phyloP scores from a whole-genome alignment of 768 basidiomycete genomes.

The Tulasnella sp. region DNA sequence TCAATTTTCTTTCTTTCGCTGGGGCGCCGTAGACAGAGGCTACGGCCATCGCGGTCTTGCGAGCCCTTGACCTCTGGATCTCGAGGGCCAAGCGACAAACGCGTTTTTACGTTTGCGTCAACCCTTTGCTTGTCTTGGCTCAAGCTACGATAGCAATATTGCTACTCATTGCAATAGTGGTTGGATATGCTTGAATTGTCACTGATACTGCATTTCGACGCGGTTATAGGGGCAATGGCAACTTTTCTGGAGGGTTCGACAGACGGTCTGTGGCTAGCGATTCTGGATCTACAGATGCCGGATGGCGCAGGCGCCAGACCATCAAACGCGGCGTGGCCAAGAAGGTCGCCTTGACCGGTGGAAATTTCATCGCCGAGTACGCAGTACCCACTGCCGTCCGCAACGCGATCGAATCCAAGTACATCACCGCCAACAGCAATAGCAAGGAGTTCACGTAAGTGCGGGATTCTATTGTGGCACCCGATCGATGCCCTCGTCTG shows the following conservation, averaged over 20 bases:
- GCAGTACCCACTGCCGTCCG: constrained; percentile 74
- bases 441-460: constrained; percentile 87
- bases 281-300: constrained; percentile 29
- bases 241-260: constrained; percentile 28
- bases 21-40: too few species aligned
- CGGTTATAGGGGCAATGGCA: too few species aligned
- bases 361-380: constrained; percentile 88
- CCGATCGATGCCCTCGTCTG: background rate
- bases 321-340: constrained; percentile 87
- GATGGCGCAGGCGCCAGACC: constrained; percentile 16
- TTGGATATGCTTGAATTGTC: too few species aligned
- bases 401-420: constrained; percentile 74
- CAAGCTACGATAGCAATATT: too few species aligned
- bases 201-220: too few species aligned
- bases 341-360: constrained; percentile 85
- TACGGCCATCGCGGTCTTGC: too few species aligned
- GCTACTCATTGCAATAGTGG: too few species aligned
- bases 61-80: too few species aligned
- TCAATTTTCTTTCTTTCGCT: too few species aligned
- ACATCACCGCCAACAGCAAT: constrained; percentile 39
- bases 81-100: too few species aligned
- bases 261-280: constrained; percentile 34
- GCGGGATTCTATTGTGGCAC: background rate
- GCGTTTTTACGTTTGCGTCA: too few species aligned
- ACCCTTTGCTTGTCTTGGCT: too few species aligned